These are phyloP conservation scores for Phalaenopsis hybrid DNA, from an alignment of 116 monocot species.

Conservation along the genomic window DNA sequence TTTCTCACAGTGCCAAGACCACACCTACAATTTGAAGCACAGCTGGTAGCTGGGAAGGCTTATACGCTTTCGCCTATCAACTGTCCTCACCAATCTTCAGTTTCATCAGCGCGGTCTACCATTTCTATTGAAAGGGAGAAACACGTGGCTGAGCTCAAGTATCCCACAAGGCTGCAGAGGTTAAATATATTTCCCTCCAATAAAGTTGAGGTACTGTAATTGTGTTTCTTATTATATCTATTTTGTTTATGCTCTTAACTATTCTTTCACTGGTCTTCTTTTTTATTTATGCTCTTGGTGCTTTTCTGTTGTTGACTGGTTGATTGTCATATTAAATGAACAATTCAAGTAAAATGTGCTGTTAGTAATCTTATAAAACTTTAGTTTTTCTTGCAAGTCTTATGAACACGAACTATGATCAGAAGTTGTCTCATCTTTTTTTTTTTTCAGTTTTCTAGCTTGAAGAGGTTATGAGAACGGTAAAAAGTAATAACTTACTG, in stretches of 20 bases:
- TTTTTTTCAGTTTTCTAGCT: background rate
- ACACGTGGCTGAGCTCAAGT: constrained; percentile 65
- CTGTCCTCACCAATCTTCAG: constrained; percentile 48
- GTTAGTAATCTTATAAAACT: background rate
- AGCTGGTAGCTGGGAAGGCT: constrained; percentile 72
- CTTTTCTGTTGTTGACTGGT: background rate
- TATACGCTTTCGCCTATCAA: constrained; percentile 57
- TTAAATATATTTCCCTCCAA: constrained; percentile 82
- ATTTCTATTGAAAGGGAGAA: constrained; percentile 49
- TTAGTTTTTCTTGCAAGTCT: background rate
- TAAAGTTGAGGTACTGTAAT: constrained; percentile 61
- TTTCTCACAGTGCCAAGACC: constrained; percentile 73
- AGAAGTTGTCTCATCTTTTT: background rate
- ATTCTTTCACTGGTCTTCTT: background rate
- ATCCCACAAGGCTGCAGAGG: constrained; percentile 65
- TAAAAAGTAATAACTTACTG: background rate
- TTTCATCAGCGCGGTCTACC: constrained; percentile 23
- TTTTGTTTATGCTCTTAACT: background rate
- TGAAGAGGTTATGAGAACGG: background rate
- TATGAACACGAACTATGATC: background rate
- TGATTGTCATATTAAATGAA: background rate
- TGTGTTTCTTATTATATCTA: background rate
- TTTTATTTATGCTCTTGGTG: constrained; percentile 1
- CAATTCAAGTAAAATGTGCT: background rate
- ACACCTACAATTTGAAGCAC: constrained; percentile 81